phyloP scores from a whole-genome alignment of 441 rosid species.

The Flueggea neowawraea region DNA sequence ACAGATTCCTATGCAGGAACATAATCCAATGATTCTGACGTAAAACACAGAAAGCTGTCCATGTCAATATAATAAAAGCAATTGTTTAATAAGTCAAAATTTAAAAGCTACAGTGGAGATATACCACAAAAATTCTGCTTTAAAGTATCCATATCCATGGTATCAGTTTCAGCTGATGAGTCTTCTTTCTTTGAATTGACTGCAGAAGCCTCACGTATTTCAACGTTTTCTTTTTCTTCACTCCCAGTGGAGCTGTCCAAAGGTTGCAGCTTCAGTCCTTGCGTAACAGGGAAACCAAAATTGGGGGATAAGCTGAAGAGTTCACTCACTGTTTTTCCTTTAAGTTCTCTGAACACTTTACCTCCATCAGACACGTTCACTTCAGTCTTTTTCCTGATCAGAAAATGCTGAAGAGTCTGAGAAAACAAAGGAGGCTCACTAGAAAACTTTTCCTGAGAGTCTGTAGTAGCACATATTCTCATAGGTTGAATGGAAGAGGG shows the following conservation, averaged over 20 bases:
- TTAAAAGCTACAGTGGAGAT: background rate
- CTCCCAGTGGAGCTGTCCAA: constrained; percentile 52
- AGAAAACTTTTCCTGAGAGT: constrained; percentile 33
- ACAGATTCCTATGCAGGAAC: constrained; percentile 1
- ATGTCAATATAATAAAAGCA: constrained; percentile 4
- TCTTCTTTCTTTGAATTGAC: constrained; percentile 31
- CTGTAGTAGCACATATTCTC: constrained; percentile 46
- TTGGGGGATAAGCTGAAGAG: constrained; percentile 43
- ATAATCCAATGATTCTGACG: background rate
- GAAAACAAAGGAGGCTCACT: constrained; percentile 31
- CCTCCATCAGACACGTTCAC: constrained; percentile 38
- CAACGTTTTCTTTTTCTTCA: constrained; percentile 32
- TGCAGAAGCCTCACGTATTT: constrained; percentile 20
- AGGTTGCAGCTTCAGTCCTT: constrained; percentile 50
- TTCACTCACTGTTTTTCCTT: constrained; percentile 41
- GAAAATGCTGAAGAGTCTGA: constrained; percentile 36
- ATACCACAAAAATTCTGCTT: constrained; percentile 48
- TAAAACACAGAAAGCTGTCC: background rate
- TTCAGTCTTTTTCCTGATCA: constrained; percentile 37
- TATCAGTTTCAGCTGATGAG: constrained; percentile 70
- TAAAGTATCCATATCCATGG: constrained; percentile 60
- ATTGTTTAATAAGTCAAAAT: background rate
- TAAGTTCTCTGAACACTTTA: constrained; percentile 35
- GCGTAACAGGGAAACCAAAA: constrained; percentile 31
- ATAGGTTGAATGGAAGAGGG: constrained; percentile 28